These are phyloP conservation scores for Daldinia caldariorum DNA, from an alignment of 495 filamentous ascomycete species.

Conservation along the genomic window DNA sequence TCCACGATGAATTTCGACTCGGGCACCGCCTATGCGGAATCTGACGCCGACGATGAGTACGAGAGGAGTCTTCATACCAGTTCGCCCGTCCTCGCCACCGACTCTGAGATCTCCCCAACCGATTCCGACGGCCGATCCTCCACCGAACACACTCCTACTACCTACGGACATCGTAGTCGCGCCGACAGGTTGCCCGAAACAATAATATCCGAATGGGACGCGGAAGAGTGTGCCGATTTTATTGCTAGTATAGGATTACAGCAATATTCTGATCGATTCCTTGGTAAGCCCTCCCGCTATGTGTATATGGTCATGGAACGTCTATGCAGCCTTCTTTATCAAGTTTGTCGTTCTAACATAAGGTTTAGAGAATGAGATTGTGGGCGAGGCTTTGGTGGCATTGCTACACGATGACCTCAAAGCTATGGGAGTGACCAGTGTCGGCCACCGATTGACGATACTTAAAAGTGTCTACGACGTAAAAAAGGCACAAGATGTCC, in stretches of 20 bases:
- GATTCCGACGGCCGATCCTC: constrained; percentile 79
- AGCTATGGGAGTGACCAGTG: constrained; percentile 90
- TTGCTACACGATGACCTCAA: constrained; percentile 92
- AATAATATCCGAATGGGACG: constrained; percentile 88
- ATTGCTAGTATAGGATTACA: constrained; percentile 79
- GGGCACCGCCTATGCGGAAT: constrained; percentile 77
- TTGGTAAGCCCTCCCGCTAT: constrained; percentile 65
- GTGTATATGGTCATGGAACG: background rate
- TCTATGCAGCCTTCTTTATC: constrained; percentile 12
- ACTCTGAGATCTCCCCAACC: constrained; percentile 81
- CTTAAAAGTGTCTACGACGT: constrained; percentile 94
- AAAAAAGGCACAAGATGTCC: constrained; percentile 90
- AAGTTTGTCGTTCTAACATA: constrained; percentile 48
- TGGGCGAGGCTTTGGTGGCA: constrained; percentile 89
- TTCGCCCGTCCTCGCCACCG: constrained; percentile 76
- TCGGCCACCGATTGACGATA: constrained; percentile 93
- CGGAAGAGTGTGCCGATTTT: constrained; percentile 88
- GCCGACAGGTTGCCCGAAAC: constrained; percentile 76
- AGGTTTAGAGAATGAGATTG: constrained; percentile 84
- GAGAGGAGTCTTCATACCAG: constrained; percentile 79
- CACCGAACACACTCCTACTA: constrained; percentile 87
- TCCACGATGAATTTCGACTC: constrained; percentile 65
- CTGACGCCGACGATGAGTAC: constrained; percentile 94
- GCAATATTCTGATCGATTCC: constrained; percentile 83
- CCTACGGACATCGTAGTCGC: constrained; percentile 75